Evolutionary conservation across 192 early-diverging fungal genomes (phyloP), one percentile per base, ranked within the genome.

Genomic region (Entomortierella lignicola): DNA sequence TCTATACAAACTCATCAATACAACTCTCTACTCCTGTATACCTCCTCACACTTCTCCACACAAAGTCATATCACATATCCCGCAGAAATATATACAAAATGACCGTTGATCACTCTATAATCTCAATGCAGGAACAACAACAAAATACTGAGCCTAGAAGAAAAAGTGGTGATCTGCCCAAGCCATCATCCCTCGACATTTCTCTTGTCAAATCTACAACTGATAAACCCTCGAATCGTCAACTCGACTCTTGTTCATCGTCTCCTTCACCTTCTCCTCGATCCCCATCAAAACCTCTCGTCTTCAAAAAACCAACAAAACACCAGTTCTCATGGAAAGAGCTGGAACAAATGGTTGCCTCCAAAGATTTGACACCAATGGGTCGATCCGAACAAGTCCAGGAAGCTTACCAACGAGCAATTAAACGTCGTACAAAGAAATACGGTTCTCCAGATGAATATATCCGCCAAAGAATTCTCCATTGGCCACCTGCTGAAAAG

Each of bases 231-330:
- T 25, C 0, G 29, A 17, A 23, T 15, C 31, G 23, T 41, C 42
- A 8, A 26, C 56, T 59, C 32, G 65, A 59, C 26, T 41, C 21
- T 30, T 27, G 43, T 41, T 39, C 31, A 55, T 27, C 55, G 0
- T n/a, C 63, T 23, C 26, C 77, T 10, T n/a, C n/a, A n/a, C n/a
- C n/a, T n/a, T n/a, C n/a, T 57, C 66, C 4, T 39, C 75, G 8
- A n/a, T n/a, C n/a, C n/a, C 12, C 61, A 41, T 65, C 18, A 60
- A 70, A 48, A 29, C 67, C 75, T 41, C 75, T 79, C 31, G 75
- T 79, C 56, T 79, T 79, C 62, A 79, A 79, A 55, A 69, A 79
- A 29, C 66, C 75, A n/a, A 79, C 75, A 70, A 69, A 65, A 26
- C 75, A 70, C 26, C 60, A 70, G 32, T 79, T 79, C 52, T 23